Evolutionary conservation across 306 rosid species (phyloP), one percentile per base, ranked within the genome.

Genomic region (Castanospermum australe): DNA sequence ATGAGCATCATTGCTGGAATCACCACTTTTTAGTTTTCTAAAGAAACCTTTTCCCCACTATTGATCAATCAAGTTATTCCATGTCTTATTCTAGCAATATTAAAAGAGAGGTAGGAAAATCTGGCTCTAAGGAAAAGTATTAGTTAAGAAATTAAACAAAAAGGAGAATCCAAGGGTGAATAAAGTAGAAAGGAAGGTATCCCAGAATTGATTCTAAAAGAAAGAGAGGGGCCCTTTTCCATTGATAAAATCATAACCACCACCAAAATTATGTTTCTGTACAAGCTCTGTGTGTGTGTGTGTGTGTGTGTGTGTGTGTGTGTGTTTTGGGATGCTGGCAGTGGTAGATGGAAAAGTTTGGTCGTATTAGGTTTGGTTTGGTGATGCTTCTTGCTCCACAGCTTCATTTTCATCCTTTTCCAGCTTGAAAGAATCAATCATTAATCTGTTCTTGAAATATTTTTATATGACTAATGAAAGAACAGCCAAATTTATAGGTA

Each of bases 1-100:
- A 75, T 61, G 28, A 67, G 38, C 83, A 82, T 82, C 87, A 79
- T 86, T 80, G 85, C 69, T 80, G 74, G 69, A 72, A 84, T 67
- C 62, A 63, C 63, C 57, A 50, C 68, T 25, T 59, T 39, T 51
- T 57, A 13, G 51, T 30, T 76, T 51, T 77, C 45, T 59, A 20
- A 45, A 44, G 21, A 32, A 21, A 35, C 45, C 50, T 8, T 48
- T 71, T 81, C 73, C 70, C 83, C 59, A 79, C 78, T 71, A 45
- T 48, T 15, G 42, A 76, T 47, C 54, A 66, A 61, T 72, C 38
- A 67, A 36, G 8, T 9, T 30, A 10, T 18, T 41, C 15, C 20
- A n/a, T 56, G 61, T 25, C 14, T 15, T 39, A 35, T 18, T 39
- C 65, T 8, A 50, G 30, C 20, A 24, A 62, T 24, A 63, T 56